These are phyloP conservation scores for Calonectria montana DNA, from an alignment of 2,329 filamentous ascomycete genomes.

Conservation along the genomic window DNA sequence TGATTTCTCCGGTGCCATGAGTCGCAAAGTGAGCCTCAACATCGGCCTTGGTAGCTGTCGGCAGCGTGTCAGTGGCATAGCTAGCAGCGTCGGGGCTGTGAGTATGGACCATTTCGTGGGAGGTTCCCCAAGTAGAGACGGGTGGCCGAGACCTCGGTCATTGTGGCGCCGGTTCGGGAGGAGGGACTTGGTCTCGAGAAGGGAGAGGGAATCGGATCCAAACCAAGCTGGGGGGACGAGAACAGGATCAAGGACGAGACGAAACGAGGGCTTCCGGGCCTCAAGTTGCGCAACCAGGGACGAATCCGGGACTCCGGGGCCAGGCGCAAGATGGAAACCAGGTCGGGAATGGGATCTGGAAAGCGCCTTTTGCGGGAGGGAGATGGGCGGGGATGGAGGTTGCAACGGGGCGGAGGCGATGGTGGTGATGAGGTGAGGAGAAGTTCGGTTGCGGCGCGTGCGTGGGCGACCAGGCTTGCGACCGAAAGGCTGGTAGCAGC, in stretches of 20 bases:
- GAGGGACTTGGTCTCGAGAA: slow-evolving; percentile 24
- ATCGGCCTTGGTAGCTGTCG: slow-evolving; percentile 92
- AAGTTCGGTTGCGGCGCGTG: slow-evolving; percentile 36
- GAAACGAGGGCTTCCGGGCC: slow-evolving; percentile 18
- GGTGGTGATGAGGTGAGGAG: slow-evolving; percentile 38
- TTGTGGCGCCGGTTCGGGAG: slow-evolving; percentile 54
- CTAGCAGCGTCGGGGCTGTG: slow-evolving; percentile 45
- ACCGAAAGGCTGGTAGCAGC: slow-evolving; percentile 41
- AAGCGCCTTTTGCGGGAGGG: slow-evolving; percentile 15
- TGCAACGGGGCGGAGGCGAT: slow-evolving; percentile 21
- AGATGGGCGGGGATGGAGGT: slow-evolving; percentile 27
- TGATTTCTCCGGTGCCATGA: slow-evolving; percentile 97
- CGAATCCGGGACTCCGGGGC: slow-evolving; percentile 37
- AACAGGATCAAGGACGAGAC: slow-evolving; percentile 16
- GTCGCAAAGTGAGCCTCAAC: slow-evolving; percentile 95
- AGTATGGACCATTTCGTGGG: slow-evolving; percentile 84
- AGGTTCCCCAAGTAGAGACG: slow-evolving; percentile 98
- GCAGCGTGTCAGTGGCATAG: slow-evolving; percentile 58
- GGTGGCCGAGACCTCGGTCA: slow-evolving; percentile 92
- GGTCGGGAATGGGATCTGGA: slow-evolving; percentile 30
- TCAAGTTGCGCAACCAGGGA: slow-evolving; percentile 16
- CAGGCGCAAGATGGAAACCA: slow-evolving; percentile 39
- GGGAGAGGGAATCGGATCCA: slow-evolving; percentile 31
- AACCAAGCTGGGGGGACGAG: slow-evolving; percentile 6
- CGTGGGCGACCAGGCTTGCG: slow-evolving; percentile 35